Conservation (phyloP, 768 basidiomycete genomes). For the Xerocomellus dryophilus region DNA sequence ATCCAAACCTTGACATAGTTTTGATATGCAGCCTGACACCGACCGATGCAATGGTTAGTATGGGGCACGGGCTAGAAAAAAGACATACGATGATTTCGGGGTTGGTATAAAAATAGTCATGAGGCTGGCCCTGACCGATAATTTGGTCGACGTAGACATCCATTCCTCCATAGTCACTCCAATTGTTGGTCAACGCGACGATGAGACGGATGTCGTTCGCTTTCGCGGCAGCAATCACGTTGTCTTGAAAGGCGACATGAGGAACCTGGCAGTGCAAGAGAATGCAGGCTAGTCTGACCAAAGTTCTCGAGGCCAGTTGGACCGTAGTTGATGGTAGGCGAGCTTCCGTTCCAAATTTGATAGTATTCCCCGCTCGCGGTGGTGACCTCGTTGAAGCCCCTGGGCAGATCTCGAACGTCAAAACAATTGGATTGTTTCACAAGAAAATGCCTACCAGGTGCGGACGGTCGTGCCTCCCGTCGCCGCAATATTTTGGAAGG, state of each 20-base stretch:
- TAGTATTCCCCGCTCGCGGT: constrained; percentile 48
- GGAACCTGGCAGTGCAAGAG: not conserved
- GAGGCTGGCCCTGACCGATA: constrained; percentile 23
- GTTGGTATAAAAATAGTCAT: constrained; percentile 30
- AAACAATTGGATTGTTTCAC: not conserved
- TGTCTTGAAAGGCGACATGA: constrained; percentile 12
- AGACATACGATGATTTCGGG: constrained; percentile 16
- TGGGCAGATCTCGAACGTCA: constrained; percentile 15
- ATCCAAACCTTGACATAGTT: constrained; percentile 26
- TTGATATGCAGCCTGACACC: constrained; percentile 22
- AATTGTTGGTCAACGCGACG: constrained; percentile 25
- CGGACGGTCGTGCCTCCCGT: constrained; percentile 53
- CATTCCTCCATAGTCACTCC: constrained; percentile 26
- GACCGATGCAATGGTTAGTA: not conserved
- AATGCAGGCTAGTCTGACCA: constrained; percentile 28
- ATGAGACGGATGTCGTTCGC: constrained; percentile 18
- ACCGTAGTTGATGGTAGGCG: constrained; percentile 53
- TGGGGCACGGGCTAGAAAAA: not conserved
- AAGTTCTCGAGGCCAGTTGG: constrained; percentile 50
- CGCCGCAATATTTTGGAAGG: constrained; percentile 50
- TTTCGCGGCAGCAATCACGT: constrained; percentile 23
- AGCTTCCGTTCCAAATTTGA: constrained; percentile 50
- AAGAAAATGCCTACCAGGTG: constrained; percentile 38
- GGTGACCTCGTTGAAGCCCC: constrained; percentile 60
- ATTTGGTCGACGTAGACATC: constrained; percentile 30